phyloP scores from a whole-genome alignment of 257 asterid species.

The Agastache rugosa region DNA sequence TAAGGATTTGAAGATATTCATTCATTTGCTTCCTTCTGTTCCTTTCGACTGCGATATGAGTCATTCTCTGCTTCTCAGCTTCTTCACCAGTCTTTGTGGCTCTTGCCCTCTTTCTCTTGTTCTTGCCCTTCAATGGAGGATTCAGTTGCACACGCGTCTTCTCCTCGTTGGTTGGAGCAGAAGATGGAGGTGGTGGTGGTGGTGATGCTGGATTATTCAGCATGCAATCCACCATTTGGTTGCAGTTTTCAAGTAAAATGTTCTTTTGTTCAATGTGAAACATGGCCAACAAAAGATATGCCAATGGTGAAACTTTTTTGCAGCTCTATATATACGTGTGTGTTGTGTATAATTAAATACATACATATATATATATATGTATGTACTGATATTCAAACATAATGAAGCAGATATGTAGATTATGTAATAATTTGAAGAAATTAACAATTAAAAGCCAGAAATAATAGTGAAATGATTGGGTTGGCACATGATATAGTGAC shows the following conservation, averaged over 20 bases:
- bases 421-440: slow-evolving; percentile 29
- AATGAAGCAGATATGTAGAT: slow-evolving; percentile 29
- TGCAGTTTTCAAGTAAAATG: slow-evolving; percentile 3
- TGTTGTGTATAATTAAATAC: not conserved
- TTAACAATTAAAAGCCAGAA: not conserved
- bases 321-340: not conserved
- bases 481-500: slow-evolving; percentile 40
- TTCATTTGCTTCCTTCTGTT: slow-evolving; percentile 94
- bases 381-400: slow-evolving; percentile 26
- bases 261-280: slow-evolving; percentile 40
- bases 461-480: slow-evolving; percentile 40
- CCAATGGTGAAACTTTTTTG: not conserved
- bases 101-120: slow-evolving; percentile 75
- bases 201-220: slow-evolving; percentile 45
- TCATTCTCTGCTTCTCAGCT: slow-evolving; percentile 93
- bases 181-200: not conserved
- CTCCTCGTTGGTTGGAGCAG: not conserved
- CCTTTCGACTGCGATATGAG: slow-evolving; percentile 88
- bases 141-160: slow-evolving; percentile 42
- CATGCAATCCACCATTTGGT: slow-evolving; percentile 60
- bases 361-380: too few species aligned
- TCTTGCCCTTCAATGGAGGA: slow-evolving; percentile 41
- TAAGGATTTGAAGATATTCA: slow-evolving; percentile 78
- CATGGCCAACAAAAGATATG: slow-evolving; percentile 40
- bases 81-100: slow-evolving; percentile 70